Evolutionary conservation across 805 yeast species (phyloP).

Genomic region (Saccharomycopsis amapae): DNA sequence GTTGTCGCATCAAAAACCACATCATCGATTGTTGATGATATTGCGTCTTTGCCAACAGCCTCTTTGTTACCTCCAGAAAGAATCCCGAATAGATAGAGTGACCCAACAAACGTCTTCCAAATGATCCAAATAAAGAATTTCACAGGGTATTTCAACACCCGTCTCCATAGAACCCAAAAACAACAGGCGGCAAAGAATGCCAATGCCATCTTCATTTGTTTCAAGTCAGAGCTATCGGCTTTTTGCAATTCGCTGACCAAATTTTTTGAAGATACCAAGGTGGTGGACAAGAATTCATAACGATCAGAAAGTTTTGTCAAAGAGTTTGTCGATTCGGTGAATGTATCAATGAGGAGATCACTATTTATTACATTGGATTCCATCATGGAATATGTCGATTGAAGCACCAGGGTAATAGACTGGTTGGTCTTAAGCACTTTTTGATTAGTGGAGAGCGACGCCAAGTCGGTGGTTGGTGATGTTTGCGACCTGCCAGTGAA

Average conservation of each 20-base stretch:
- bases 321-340: conserved; percentile 16
- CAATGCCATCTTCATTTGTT: conserved; percentile 18
- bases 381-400: conserved; percentile 16
- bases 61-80: not conserved
- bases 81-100: too few relatives aligned
- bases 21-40: too few relatives aligned
- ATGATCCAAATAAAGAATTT: conserved; percentile 15
- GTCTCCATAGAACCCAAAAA: conserved; percentile 19
- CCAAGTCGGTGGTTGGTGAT: too few relatives aligned
- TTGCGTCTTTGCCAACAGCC: not conserved
- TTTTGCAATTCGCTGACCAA: conserved; percentile 17
- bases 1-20: too few relatives aligned
- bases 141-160: conserved; percentile 19
- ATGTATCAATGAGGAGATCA: conserved; percentile 17
- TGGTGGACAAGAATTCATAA: conserved; percentile 11
- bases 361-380: conserved; percentile 19
- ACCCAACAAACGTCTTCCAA: not conserved
- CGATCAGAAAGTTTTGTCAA: conserved; percentile 13
- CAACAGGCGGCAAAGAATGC: conserved; percentile 17
- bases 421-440: conserved; percentile 20
- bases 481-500: too few relatives aligned
- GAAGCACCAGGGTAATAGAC: conserved; percentile 14
- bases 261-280: conserved; percentile 12
- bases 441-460: conserved; percentile 14
- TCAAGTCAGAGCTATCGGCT: conserved; percentile 18